Evolutionary conservation across 192 early-diverging fungal genomes (phyloP).

Genomic region (Gaertneriomyces semiglobifer): DNA sequence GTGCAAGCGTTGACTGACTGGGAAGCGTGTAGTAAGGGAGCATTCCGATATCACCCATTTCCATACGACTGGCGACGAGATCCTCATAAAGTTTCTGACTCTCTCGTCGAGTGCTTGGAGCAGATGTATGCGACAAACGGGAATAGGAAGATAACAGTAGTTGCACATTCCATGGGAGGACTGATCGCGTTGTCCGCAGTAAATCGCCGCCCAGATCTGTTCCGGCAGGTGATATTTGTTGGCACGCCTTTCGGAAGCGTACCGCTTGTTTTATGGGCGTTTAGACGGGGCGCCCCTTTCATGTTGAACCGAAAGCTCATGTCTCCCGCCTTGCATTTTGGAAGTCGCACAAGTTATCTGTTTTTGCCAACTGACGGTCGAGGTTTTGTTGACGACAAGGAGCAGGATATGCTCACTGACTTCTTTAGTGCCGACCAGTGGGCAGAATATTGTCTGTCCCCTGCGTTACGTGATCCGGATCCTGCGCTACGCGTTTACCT

Average conservation of each 20-base stretch:
- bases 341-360: constrained; percentile 17
- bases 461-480: neutral
- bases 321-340: constrained; percentile 27
- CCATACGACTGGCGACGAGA: constrained; percentile 35
- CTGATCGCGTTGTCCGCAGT: constrained; percentile 27
- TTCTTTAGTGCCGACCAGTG: constrained; percentile 31
- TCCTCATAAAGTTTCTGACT: constrained; percentile 15
- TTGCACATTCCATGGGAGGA: constrained; percentile 38
- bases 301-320: constrained; percentile 25
- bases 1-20: constrained; percentile 14
- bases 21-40: constrained; percentile 21
- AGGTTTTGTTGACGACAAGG: constrained; percentile 25
- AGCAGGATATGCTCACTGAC: constrained; percentile 28
- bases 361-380: constrained; percentile 30
- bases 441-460: neutral
- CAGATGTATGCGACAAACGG: constrained; percentile 25
- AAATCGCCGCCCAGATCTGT: constrained; percentile 33
- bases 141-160: constrained; percentile 20
- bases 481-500: constrained; percentile 12
- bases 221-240: constrained; percentile 23
- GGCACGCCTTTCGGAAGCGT: constrained; percentile 35
- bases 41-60: constrained; percentile 29
- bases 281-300: constrained; percentile 28
- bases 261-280: constrained; percentile 29
- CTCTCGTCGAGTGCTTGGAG: constrained; percentile 19